These are phyloP conservation scores for Boletus bicolor DNA, from an alignment of 768 basidiomycete genomes.

Conservation along the genomic window DNA sequence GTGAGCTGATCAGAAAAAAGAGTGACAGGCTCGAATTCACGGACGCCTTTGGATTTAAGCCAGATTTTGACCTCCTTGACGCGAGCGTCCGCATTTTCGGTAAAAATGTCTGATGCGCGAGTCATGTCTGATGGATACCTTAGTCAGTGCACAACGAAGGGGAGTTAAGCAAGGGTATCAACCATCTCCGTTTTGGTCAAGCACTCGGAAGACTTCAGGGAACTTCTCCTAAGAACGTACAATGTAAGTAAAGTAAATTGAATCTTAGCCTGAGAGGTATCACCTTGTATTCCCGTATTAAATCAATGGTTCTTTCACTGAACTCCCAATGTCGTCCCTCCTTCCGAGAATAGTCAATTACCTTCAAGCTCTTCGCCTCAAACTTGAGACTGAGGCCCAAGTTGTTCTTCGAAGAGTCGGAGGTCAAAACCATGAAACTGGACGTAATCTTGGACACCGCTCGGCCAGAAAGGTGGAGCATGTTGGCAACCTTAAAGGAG, in stretches of 20 bases:
- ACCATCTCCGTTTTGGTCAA: slow-evolving; percentile 78
- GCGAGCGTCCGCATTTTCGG: slow-evolving; percentile 59
- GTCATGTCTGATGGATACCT: slow-evolving; percentile 60
- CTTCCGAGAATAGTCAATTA: slow-evolving; percentile 88
- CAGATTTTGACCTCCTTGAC: slow-evolving; percentile 80
- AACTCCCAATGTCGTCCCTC: slow-evolving; percentile 88
- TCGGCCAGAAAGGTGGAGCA: slow-evolving; percentile 69
- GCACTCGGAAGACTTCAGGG: slow-evolving; percentile 74
- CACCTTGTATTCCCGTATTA: slow-evolving; percentile 84
- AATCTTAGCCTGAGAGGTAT: not conserved
- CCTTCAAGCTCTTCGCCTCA: slow-evolving; percentile 90
- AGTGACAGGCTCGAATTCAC: slow-evolving; percentile 90
- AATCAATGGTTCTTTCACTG: slow-evolving; percentile 78
- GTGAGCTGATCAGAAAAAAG: slow-evolving; percentile 88
- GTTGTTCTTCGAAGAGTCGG: slow-evolving; percentile 79
- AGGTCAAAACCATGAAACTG: slow-evolving; percentile 82
- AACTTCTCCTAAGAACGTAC: slow-evolving; percentile 53
- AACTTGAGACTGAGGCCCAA: slow-evolving; percentile 95
- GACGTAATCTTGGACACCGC: slow-evolving; percentile 90
- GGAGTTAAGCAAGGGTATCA: not conserved
- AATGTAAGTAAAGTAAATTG: not conserved
- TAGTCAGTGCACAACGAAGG: not conserved
- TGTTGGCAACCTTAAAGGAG: slow-evolving; percentile 73
- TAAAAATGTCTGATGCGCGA: slow-evolving; percentile 55
- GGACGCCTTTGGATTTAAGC: slow-evolving; percentile 83